A percentile compares a stretch with the other conserved stretches of the same genome.
Conservation (phyloP, 139 green algal species). For the Gonium pectorale region DNA sequence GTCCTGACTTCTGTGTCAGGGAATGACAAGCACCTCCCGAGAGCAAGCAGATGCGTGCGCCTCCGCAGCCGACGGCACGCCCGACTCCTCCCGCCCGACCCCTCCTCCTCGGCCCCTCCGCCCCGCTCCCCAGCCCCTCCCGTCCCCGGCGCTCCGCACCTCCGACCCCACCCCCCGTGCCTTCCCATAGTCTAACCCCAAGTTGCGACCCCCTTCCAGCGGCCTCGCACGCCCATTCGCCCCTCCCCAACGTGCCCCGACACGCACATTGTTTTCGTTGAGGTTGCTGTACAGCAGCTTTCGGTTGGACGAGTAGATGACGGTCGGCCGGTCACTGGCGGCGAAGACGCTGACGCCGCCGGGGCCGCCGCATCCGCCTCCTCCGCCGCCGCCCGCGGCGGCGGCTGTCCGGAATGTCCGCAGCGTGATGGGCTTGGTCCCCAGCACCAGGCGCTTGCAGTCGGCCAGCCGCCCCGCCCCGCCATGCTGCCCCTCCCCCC, state of each 20-base stretch:
- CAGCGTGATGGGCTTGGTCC: conserved; percentile 94
- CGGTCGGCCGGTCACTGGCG: conserved; percentile 92
- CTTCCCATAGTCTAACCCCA: too few relatives aligned
- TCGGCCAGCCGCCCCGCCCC: conserved; percentile 74
- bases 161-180: too few relatives aligned
- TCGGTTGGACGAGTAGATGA: conserved; percentile 91
- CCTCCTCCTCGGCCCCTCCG: too few relatives aligned
- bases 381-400: background rate
- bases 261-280: conserved; percentile 90
- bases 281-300: conserved; percentile 98
- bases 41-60: too few relatives aligned
- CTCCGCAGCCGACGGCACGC: too few relatives aligned
- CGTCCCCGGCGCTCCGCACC: too few relatives aligned
- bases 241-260: background rate
- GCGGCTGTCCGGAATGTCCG: conserved; percentile 32
- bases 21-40: too few relatives aligned
- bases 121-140: too few relatives aligned
- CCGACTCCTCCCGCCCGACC: too few relatives aligned
- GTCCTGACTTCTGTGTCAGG: too few relatives aligned
- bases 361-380: background rate
- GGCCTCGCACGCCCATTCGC: background rate
- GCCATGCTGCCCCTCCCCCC: too few relatives aligned
- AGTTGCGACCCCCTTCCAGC: too few relatives aligned
- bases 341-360: conserved; percentile 86
- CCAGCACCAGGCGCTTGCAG: conserved; percentile 88